These are phyloP conservation scores for Raddia distichophylla DNA, from an alignment of 176 grass and related monocot species.

Conservation along the genomic window DNA sequence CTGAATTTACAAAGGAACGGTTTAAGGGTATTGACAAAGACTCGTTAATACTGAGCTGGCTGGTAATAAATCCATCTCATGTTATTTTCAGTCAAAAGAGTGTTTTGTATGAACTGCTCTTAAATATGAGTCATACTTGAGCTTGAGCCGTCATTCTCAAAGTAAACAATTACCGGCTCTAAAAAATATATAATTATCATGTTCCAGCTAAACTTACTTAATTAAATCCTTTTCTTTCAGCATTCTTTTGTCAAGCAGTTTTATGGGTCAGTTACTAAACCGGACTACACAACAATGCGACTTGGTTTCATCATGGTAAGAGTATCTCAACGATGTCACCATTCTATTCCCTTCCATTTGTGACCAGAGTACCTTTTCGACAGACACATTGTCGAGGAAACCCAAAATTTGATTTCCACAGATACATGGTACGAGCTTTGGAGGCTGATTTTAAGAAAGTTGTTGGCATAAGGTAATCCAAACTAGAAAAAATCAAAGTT, in stretches of 20 bases:
- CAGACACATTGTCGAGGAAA: slow-evolving; percentile 84
- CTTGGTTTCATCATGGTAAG: slow-evolving; percentile 75
- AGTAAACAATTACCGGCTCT: background rate
- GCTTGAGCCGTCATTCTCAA: background rate
- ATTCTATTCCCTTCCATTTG: background rate
- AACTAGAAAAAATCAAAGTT: background rate
- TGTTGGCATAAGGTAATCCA: slow-evolving; percentile 76
- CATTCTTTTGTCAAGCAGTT: slow-evolving; percentile 92
- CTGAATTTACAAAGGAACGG: slow-evolving; percentile 79
- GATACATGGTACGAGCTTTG: slow-evolving; percentile 76
- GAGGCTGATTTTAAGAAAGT: slow-evolving; percentile 93
- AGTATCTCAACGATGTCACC: background rate
- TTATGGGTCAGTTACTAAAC: slow-evolving; percentile 67
- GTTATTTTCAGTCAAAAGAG: background rate
- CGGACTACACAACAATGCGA: slow-evolving; percentile 83
- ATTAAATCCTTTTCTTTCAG: slow-evolving; percentile 46
- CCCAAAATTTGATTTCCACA: slow-evolving; percentile 88
- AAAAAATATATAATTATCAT: background rate
- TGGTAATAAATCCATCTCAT: slow-evolving; percentile 64
- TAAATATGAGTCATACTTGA: background rate
- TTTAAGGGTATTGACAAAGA: slow-evolving; percentile 77
- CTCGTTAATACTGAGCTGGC: slow-evolving; percentile 70
- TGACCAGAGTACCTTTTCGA: background rate
- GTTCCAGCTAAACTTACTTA: background rate
- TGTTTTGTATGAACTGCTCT: background rate